Evolutionary conservation across 257 asterid species (phyloP).

Genomic region (Catharanthus roseus): DNA sequence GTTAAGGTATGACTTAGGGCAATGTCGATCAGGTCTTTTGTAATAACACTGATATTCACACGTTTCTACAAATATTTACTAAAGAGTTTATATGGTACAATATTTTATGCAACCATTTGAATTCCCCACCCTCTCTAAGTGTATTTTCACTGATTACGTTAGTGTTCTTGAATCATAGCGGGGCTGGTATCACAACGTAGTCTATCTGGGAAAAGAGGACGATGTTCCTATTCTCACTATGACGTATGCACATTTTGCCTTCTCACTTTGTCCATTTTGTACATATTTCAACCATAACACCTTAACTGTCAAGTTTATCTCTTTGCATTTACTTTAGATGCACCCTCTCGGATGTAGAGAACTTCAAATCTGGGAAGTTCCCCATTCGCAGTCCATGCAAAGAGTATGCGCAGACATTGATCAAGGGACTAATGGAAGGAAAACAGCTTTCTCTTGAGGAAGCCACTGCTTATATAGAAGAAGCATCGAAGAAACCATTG

Average conservation of each 20-base stretch:
- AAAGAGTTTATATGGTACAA: too few relatives aligned
- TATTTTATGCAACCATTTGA: background rate
- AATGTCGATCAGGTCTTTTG: background rate
- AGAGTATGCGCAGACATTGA: slow-evolving; percentile 53
- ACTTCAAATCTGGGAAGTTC: slow-evolving; percentile 50
- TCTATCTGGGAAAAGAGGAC: slow-evolving; percentile 71
- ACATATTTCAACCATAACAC: background rate
- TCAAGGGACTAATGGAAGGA: slow-evolving; percentile 81
- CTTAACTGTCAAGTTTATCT: background rate
- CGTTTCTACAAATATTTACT: background rate
- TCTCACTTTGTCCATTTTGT: background rate
- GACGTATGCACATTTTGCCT: slow-evolving; percentile 55
- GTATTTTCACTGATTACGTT: slow-evolving; percentile 1
- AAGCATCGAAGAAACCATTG: slow-evolving; percentile 52
- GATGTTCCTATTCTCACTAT: slow-evolving; percentile 71
- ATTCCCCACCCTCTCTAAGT: too few relatives aligned
- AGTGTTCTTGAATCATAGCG: slow-evolving; percentile 33
- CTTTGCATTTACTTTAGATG: slow-evolving; percentile 47
- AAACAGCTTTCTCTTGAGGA: slow-evolving; percentile 66
- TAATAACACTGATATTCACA: background rate
- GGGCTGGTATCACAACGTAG: slow-evolving; percentile 85
- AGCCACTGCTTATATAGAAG: slow-evolving; percentile 61
- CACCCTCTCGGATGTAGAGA: slow-evolving; percentile 44
- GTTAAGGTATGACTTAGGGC: slow-evolving; percentile 47
- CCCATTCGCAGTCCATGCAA: slow-evolving; percentile 54